Evolutionary conservation across 305 asterid species (phyloP), one percentile per base, ranked within the genome.

Genomic region (Fraxinus floribunda): DNA sequence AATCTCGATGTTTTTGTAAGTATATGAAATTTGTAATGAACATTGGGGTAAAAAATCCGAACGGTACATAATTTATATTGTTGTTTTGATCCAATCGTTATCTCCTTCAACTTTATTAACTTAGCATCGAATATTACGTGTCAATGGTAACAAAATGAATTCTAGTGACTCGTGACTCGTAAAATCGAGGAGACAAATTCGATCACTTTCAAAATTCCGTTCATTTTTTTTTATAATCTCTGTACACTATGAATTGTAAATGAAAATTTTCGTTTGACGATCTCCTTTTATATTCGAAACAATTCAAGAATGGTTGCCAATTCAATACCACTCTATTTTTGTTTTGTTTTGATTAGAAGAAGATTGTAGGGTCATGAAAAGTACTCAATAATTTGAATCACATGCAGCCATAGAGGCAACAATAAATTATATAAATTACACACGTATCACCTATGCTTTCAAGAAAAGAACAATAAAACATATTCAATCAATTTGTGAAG

Each of bases 331-430:
- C 46, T 80, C 68, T 57, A 78, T 49, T 84, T 82, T 82, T 85
- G 86, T 84, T 83, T 79, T 64, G 79, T 83, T 83, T 83, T 86
- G 83, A 52, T 57, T 24, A 72, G 66, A 83, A 84, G 85, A 82
- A 85, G 86, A 82, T 77, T 15, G 90, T 87, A 87, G 91, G 86
- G 78, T 87, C 86, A 38, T 30, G 24, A 30, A 15, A 78, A 75
- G 84, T 73, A 8, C 89, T 78, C 89, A 89, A 89, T 89, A 80
- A 89, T 87, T 89, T 85, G 87, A 52, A 85, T 83, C 89, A 88
- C 89, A 88, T 88, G 91, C 81, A 66, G 84, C 79, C 92, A 80
- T 82, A 75, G 46, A 75, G 74, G 82, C 87, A 78, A 82, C 84
- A 41, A 86, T 52, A 22, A 35, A 78, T 29, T 77, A 68, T 77